phyloP scores from a whole-genome alignment of 495 filamentous ascomycete genomes.

The Pseudoneurospora amorphoporcata region DNA sequence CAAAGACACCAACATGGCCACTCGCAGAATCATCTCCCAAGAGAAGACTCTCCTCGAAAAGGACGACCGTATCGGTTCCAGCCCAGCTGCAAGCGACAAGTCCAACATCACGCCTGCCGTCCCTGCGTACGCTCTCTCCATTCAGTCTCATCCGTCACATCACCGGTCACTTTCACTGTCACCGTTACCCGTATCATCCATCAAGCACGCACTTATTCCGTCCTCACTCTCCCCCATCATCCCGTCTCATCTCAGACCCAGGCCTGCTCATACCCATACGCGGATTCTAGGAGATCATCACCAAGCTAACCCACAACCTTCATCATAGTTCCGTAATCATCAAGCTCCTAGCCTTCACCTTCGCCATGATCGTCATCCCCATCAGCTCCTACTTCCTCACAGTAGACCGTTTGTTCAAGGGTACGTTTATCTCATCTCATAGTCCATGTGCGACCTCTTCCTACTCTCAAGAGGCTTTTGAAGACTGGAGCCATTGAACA shows the following conservation, averaged over 20 bases:
- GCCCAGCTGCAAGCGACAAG: conserved; percentile 26
- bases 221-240: not conserved
- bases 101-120: conserved; percentile 55
- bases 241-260: not conserved
- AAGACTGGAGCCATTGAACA: not conserved
- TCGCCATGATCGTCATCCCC: conserved; percentile 79
- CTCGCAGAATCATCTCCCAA: conserved; percentile 43
- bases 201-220: not conserved
- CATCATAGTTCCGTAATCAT: conserved; percentile 64
- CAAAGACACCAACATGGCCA: conserved; percentile 37
- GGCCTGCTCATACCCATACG: not conserved
- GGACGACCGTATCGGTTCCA: conserved; percentile 36
- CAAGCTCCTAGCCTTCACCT: conserved; percentile 81
- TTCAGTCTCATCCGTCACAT: not conserved
- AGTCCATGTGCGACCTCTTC: too few species aligned
- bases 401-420: conserved; percentile 63
- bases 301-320: conserved; percentile 8
- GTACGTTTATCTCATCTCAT: conserved; percentile 31
- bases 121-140: conserved; percentile 48
- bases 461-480: too few species aligned
- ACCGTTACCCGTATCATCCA: not conserved
- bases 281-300: not conserved
- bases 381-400: conserved; percentile 82
- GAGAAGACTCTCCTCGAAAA: conserved; percentile 45
- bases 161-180: not conserved